Conservation (phyloP, 257 asterid species). For the Forsythia suspensa region DNA sequence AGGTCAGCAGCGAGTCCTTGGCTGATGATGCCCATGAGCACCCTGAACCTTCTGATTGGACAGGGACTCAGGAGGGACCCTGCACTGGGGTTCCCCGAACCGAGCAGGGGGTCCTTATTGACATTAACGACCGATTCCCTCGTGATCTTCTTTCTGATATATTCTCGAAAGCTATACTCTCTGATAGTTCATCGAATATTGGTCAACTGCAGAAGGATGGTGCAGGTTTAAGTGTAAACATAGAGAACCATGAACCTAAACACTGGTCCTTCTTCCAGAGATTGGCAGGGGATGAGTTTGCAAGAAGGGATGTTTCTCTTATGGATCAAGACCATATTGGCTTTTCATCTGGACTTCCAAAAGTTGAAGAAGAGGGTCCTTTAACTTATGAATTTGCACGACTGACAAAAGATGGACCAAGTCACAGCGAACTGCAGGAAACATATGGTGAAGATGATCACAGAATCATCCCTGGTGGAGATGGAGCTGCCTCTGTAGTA, state of each 20-base stretch:
- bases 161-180: constrained; percentile 71
- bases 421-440: constrained; percentile 39
- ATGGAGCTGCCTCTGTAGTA: constrained; percentile 40
- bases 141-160: constrained; percentile 85
- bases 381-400: constrained; percentile 58
- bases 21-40: constrained; percentile 39
- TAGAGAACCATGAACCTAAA: constrained; percentile 85
- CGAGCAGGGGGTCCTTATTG: constrained; percentile 81
- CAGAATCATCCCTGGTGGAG: constrained; percentile 37
- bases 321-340: constrained; percentile 87
- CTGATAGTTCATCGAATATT: constrained; percentile 53
- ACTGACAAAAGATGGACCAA: constrained; percentile 41
- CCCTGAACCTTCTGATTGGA: constrained; percentile 43
- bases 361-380: constrained; percentile 62
- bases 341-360: constrained; percentile 52
- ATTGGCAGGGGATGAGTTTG: constrained; percentile 81
- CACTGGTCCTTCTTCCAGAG: constrained; percentile 95
- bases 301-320: constrained; percentile 77
- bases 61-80: constrained; percentile 44
- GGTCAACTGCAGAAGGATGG: constrained; percentile 62
- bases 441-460: constrained; percentile 43
- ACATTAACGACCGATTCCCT: constrained; percentile 91
- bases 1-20: constrained; percentile 35
- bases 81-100: constrained; percentile 42
- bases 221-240: constrained; percentile 76